Base-by-base conservation (phyloP, 768 basidiomycete species). In the Naganishia onofrii region DNA sequence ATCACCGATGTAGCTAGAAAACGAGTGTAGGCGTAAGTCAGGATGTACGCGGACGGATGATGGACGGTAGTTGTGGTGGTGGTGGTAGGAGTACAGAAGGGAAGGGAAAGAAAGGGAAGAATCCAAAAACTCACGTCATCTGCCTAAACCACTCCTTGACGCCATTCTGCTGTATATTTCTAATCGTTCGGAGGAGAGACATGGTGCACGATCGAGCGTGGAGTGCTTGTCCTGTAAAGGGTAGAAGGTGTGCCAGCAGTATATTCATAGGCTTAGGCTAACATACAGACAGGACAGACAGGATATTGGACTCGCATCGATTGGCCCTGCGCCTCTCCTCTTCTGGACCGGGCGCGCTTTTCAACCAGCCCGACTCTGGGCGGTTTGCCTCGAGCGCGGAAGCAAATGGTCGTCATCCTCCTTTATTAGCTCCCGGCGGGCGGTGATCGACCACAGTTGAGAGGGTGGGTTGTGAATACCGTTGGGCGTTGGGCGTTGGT, bases 101-200 rank as follows among this genome's bases (percentile, higher is more conserved):
- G 13, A 7, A 2, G 2, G 15, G 13, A 15, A 15, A 42, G 42
- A 15, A 15, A 42, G 42, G 15, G 42, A 15, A 17, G 15, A 15
- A 7, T 2, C 7, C 7, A 42, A 7, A 15, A 19, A 55, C n/a
- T 55, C 51, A 68, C 79, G 71, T 75, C 79, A 80, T 79, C 48
- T 92, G 89, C 74, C 88, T 87, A 88, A 89, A 93, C 91, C 91
- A 96, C 82, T 92, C 89, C 74, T 86, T 85, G 55, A 92, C 78
- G 21, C 93, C 93, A 23, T 87, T 89, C 56, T 88, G 86, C 68
- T 86, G 87, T 53, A 92, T 84, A 76, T 84, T 89, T 73, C 91
- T 88, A 74, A 94, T 81, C 42, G 90, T 91, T 74, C 92, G 87
- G 52, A 83, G 81, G 67, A 93, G 79, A 53, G 90, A 92, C 74